These are phyloP conservation scores for Striga asiatica DNA, from an alignment of 257 asterid species.

Conservation along the genomic window DNA sequence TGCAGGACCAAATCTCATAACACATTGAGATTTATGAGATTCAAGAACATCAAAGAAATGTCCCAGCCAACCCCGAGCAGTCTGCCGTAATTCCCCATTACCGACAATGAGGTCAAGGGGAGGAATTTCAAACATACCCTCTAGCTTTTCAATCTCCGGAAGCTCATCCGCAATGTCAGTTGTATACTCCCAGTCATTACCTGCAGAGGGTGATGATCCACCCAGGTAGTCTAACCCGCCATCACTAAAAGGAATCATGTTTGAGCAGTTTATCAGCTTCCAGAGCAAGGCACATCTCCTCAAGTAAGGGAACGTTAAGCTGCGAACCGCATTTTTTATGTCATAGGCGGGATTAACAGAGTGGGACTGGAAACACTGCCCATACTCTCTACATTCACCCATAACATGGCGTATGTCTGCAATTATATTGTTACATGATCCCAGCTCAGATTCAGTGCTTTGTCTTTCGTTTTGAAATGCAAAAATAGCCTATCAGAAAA, in stretches of 20 bases:
- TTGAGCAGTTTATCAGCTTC: constrained; percentile 62
- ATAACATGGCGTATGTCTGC: constrained; percentile 46
- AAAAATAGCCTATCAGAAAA: constrained; percentile 48
- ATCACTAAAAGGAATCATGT: constrained; percentile 41
- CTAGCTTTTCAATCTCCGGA: constrained; percentile 52
- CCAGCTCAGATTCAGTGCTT: constrained; percentile 27
- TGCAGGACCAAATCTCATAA: constrained; percentile 57
- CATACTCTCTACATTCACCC: constrained; percentile 39
- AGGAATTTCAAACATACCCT: constrained; percentile 71
- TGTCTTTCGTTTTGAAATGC: constrained; percentile 29
- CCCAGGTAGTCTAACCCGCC: constrained; percentile 32
- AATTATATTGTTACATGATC: constrained; percentile 39
- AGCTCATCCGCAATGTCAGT: constrained; percentile 34
- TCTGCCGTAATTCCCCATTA: constrained; percentile 39
- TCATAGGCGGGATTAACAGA: constrained; percentile 35
- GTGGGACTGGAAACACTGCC: constrained; percentile 42
- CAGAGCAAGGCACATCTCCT: constrained; percentile 88
- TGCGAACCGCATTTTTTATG: constrained; percentile 50
- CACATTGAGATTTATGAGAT: constrained; percentile 25
- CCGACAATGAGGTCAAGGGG: constrained; percentile 40
- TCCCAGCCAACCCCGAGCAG: constrained; percentile 53
- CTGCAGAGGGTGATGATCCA: constrained; percentile 31
- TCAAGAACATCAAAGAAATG: constrained; percentile 45
- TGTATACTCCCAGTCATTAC: constrained; percentile 28
- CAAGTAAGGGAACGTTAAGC: constrained; percentile 75